Conservation (phyloP, 176 grass and related monocot species). For the Echinochloa phyllopogon region DNA sequence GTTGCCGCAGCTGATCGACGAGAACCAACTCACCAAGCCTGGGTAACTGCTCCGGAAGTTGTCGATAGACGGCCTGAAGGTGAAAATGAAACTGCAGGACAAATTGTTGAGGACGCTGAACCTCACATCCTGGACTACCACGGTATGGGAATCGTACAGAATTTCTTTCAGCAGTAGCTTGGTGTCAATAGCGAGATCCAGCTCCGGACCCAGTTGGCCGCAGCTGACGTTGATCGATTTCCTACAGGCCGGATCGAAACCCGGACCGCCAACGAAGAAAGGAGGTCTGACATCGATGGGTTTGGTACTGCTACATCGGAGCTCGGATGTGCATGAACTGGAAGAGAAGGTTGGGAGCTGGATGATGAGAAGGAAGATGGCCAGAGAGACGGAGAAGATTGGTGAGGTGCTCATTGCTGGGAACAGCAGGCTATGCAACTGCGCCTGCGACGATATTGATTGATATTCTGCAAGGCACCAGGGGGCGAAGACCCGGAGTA, state of each 20-base stretch:
- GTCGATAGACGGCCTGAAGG: neutral
- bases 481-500: neutral
- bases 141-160: neutral
- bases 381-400: neutral
- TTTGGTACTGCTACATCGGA: neutral
- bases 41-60: neutral
- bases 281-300: slow-evolving; percentile 4
- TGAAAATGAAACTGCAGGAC: neutral
- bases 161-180: neutral
- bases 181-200: neutral
- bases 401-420: neutral
- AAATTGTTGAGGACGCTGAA: neutral
- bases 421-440: neutral
- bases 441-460: too few relatives aligned
- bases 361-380: neutral
- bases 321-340: neutral
- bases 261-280: neutral
- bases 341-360: neutral
- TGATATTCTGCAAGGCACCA: neutral
- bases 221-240: slow-evolving; percentile 13
- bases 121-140: neutral
- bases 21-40: neutral
- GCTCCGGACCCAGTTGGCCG: neutral
- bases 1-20: neutral
- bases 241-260: neutral